Base-by-base conservation (phyloP, 2,329 filamentous ascomycete genomes). In the Sporothrix variecibatus region DNA sequence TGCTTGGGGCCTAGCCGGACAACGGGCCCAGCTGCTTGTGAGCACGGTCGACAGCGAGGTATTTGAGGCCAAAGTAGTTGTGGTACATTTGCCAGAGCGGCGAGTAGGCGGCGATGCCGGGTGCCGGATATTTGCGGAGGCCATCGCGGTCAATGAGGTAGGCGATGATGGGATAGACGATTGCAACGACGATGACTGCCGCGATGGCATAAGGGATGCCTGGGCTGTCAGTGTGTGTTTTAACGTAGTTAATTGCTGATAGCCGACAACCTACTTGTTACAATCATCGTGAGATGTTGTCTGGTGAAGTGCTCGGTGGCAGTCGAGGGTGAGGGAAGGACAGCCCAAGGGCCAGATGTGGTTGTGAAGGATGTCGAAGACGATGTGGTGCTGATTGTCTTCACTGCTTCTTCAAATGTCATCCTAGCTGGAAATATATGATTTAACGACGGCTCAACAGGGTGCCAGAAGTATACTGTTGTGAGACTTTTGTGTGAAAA, bases 21-120 rank as follows among this genome's bases (percentile, higher is more conserved):
- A 5, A 60, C 56, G 15, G 56, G 56, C 56, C 56, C 26, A 60
- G 12, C 11, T 60, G 56, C 28, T 34, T 34, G 56, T 60, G 56
- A 1, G 9, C 56, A 12, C 56, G 56, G 28, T 60, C 56, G 56
- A 60, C 56, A 7, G 56, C 56, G 26, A 60, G 56, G 56, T 60
- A 60, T 28, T 60, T 60, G 56, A 34, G 56, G 56, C 56, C 56
- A 20, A 60, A 34, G 4, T 60, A 60, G 56, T 60, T 60, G 56
- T 60, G 56, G 56, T 60, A 60, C 56, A 60, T 60, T 6, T 60
- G 56, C 56, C 56, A 60, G 2, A 60, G 28, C 28, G 56, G 56
- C 6, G 56, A 34, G 56, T 34, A 34, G 56, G 28, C 56, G 28
- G 56, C 56, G 28, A 60, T 60, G 56, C 56, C 9, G 15, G 56